Evolutionary conservation across 192 early-diverging fungal genomes (phyloP).

Genomic region (Cladochytrium replicatum): DNA sequence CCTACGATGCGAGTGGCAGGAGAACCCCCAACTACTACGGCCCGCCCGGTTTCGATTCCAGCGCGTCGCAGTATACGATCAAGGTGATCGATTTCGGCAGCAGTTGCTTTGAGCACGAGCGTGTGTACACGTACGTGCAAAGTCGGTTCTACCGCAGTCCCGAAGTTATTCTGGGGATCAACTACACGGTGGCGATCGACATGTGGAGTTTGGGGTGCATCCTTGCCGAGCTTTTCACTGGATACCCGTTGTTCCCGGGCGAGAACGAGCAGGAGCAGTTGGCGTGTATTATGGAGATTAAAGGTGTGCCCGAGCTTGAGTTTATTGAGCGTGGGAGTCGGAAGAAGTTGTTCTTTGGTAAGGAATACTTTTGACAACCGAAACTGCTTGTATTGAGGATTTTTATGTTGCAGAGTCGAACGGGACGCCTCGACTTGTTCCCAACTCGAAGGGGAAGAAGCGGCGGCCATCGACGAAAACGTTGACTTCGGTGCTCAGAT

Average conservation of each 20-base stretch:
- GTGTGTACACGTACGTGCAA: conserved; percentile 97
- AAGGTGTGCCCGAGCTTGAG: conserved; percentile 64
- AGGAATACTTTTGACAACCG: neutral
- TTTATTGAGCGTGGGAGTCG: conserved; percentile 70
- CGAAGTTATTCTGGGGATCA: conserved; percentile 85
- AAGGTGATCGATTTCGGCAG: conserved; percentile 99
- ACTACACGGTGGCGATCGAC: conserved; percentile 87
- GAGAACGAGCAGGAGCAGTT: conserved; percentile 97
- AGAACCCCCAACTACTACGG: conserved; percentile 6
- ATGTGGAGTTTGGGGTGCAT: conserved; percentile 98
- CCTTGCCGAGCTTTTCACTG: conserved; percentile 70
- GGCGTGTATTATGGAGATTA: conserved; percentile 88
- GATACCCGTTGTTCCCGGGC: conserved; percentile 92
- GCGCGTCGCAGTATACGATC: conserved; percentile 44
- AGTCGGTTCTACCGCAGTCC: conserved; percentile 93
- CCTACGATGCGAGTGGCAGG: neutral
- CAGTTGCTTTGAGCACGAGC: conserved; percentile 84
- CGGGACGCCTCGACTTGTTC: conserved; percentile 42
- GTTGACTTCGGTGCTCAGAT: conserved; percentile 60
- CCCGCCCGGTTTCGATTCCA: conserved; percentile 34
- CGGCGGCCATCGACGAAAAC: conserved; percentile 69
- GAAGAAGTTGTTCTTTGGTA: conserved; percentile 82
- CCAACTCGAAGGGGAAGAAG: conserved; percentile 84
- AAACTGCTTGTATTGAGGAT: neutral
- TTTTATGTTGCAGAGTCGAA: conserved; percentile 12